Evolutionary conservation across 106 monocot genomes (phyloP).

Genomic region (Platanthera guangdongensis): DNA sequence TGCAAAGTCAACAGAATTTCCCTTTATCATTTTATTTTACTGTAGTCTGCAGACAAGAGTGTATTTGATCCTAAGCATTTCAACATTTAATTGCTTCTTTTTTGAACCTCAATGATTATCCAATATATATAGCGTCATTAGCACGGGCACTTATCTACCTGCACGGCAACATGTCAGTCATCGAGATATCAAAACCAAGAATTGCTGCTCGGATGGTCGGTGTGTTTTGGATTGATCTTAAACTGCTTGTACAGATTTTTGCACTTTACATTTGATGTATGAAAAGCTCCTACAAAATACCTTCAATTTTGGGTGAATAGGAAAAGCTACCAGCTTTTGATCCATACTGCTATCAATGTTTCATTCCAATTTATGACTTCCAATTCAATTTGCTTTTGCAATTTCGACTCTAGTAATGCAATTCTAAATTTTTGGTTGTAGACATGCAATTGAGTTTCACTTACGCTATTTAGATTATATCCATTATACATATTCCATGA

Average conservation of each 20-base stretch:
- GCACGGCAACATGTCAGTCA: slow-evolving; percentile 99
- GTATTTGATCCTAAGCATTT: slow-evolving; percentile 60
- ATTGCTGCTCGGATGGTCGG: slow-evolving; percentile 81
- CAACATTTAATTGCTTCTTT: background rate
- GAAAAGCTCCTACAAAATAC: too few relatives aligned
- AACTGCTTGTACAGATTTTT: background rate
- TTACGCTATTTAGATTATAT: too few relatives aligned
- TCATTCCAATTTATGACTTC: too few relatives aligned
- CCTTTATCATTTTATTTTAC: background rate
- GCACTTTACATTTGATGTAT: too few relatives aligned
- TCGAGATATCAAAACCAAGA: slow-evolving; percentile 97
- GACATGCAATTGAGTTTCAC: too few relatives aligned
- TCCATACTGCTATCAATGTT: too few relatives aligned
- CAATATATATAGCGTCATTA: slow-evolving; percentile 80
- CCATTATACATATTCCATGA: too few relatives aligned
- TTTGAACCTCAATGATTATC: background rate
- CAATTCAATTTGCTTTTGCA: too few relatives aligned
- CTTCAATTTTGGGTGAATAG: too few relatives aligned
- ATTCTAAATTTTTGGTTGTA: too few relatives aligned
- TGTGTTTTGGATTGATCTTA: slow-evolving; percentile 11
- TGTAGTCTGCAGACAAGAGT: slow-evolving; percentile 59
- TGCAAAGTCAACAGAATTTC: background rate
- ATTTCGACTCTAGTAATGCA: too few relatives aligned
- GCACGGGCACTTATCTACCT: slow-evolving; percentile 85
- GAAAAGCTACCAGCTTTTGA: too few relatives aligned